Conservation (phyloP, 164 flowering plant species). For the Cinnamomum micranthum region DNA sequence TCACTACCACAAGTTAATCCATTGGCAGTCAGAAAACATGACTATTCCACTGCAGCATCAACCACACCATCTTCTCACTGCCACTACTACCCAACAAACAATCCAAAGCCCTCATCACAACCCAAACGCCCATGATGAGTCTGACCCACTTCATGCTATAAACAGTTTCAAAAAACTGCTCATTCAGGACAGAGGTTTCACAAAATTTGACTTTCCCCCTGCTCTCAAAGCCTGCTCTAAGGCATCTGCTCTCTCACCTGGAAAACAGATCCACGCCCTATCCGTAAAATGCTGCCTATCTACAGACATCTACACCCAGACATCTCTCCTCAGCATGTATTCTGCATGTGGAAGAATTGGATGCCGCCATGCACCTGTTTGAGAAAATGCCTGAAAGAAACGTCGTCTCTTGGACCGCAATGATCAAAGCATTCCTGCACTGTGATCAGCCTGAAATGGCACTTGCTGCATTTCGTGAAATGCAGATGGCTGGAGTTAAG, state of each 20-base stretch:
- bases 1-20: too few relatives aligned
- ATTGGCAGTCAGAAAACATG: background rate
- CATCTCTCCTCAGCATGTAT: slow-evolving; percentile 8
- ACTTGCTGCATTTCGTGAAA: background rate
- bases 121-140: background rate
- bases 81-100: background rate
- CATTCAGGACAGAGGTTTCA: background rate
- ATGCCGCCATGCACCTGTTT: slow-evolving; percentile 1
- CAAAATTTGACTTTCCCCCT: slow-evolving; percentile 19
- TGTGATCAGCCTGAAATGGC: slow-evolving; percentile 4
- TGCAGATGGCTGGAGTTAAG: slow-evolving; percentile 5
- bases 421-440: slow-evolving; percentile 17
- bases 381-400: slow-evolving; percentile 16
- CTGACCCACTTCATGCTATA: slow-evolving; percentile 5
- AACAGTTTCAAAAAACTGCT: slow-evolving; percentile 14
- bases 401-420: slow-evolving; percentile 18
- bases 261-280: slow-evolving; percentile 50
- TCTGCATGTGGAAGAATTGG: background rate
- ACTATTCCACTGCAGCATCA: background rate
- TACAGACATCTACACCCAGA: slow-evolving; percentile 11
- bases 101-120: background rate
- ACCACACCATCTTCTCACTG: background rate
- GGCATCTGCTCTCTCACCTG: slow-evolving; percentile 12
- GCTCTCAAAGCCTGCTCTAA: slow-evolving; percentile 22
- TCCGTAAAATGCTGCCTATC: slow-evolving; percentile 54